phyloP scores from a whole-genome alignment of 2,329 filamentous ascomycete species.

The Sphaceloma murrayae region DNA sequence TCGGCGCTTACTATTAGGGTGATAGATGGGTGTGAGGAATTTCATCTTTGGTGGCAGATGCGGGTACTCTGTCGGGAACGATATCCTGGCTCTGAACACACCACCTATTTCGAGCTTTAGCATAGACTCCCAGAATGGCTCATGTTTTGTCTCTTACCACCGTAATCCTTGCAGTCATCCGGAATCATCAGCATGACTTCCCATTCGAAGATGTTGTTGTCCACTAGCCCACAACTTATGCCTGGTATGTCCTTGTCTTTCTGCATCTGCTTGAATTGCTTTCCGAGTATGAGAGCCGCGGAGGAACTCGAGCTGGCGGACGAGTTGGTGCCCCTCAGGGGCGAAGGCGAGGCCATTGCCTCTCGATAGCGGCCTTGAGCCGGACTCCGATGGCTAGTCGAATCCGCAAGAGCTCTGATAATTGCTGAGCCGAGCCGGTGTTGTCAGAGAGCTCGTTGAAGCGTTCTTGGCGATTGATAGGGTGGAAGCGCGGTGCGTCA shows the following conservation, averaged over 20 bases:
- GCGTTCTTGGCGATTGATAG: no score
- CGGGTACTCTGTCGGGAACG: slow-evolving; percentile 79
- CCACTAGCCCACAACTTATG: slow-evolving; percentile 82
- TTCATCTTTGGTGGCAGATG: slow-evolving; percentile 79
- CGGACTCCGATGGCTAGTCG: no score
- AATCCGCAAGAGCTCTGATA: no score
- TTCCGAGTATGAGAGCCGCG: slow-evolving; percentile 63
- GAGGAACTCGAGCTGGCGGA: slow-evolving; percentile 33
- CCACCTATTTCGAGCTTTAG: slow-evolving; percentile 51
- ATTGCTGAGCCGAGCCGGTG: no score
- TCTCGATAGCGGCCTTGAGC: background rate
- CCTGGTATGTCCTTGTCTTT: slow-evolving; percentile 82
- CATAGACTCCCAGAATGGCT: background rate
- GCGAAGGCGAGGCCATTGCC: background rate
- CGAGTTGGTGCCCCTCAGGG: slow-evolving; percentile 1
- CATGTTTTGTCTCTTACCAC: slow-evolving; percentile 48
- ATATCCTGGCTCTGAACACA: slow-evolving; percentile 78
- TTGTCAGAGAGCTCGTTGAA: no score
- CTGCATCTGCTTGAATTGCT: slow-evolving; percentile 92
- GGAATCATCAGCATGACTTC: slow-evolving; percentile 98
- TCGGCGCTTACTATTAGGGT: slow-evolving; percentile 79
- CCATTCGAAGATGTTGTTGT: slow-evolving; percentile 90
- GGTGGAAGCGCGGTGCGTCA: no score
- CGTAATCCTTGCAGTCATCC: slow-evolving; percentile 70
- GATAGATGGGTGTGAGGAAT: slow-evolving; percentile 79